These are phyloP conservation scores for Laburnicola sp. DNA, from an alignment of 2,329 filamentous ascomycete genomes.

Conservation along the genomic window DNA sequence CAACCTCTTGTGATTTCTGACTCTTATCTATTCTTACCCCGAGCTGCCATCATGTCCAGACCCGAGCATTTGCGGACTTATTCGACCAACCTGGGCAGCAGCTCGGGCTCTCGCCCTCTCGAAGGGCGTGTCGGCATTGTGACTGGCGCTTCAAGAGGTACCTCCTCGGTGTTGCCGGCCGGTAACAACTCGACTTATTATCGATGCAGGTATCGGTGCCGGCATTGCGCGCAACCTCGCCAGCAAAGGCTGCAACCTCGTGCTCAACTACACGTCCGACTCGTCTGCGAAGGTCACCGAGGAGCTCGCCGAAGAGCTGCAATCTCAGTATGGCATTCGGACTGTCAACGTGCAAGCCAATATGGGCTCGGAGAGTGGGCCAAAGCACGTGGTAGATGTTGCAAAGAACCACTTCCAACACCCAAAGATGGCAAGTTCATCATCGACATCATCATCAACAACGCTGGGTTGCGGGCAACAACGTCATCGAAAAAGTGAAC, in stretches of 20 bases:
- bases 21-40: conserved; percentile 1
- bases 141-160: conserved; percentile 78
- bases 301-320: conserved; percentile 60
- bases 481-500: conserved; percentile 64
- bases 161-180: conserved; percentile 2
- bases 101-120: conserved; percentile 42
- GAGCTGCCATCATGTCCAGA: conserved; percentile 42
- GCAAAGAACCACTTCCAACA: conserved; percentile 62
- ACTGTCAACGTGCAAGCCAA: conserved; percentile 71
- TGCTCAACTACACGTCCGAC: conserved; percentile 72
- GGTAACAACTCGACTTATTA: not conserved
- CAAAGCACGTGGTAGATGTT: conserved; percentile 61
- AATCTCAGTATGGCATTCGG: conserved; percentile 60
- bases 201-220: conserved; percentile 68
- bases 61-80: conserved; percentile 40
- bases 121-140: conserved; percentile 78
- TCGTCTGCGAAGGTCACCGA: conserved; percentile 58
- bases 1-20: not conserved
- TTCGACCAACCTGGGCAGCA: conserved; percentile 45
- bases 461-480: conserved; percentile 71
- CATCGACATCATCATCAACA: conserved; percentile 86
- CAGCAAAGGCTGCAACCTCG: conserved; percentile 68
- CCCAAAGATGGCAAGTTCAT: conserved; percentile 61
- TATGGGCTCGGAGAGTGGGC: conserved; percentile 64
- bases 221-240: conserved; percentile 71